A percentile compares a stretch with the other conserved stretches of the same genome.
phyloP scores from a whole-genome alignment of 2,329 filamentous ascomycete species.

The Sarocladium brachiariae region DNA sequence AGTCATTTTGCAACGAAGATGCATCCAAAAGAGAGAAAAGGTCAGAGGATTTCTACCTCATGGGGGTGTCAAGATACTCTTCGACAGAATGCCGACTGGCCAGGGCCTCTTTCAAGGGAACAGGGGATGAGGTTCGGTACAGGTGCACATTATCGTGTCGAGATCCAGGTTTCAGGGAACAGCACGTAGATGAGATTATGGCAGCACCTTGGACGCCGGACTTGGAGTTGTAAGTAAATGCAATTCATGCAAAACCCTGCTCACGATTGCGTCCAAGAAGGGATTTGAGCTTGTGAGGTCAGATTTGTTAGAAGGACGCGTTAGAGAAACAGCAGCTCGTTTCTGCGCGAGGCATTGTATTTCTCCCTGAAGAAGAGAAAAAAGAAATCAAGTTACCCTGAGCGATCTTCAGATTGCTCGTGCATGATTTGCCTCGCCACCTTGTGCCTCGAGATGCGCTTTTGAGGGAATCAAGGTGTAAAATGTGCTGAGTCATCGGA shows the following conservation, averaged over 20 bases:
- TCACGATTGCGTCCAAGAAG: too few species aligned
- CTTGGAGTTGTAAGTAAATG: not conserved
- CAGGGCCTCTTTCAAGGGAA: slow-evolving; percentile 3
- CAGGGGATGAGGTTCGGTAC: not conserved
- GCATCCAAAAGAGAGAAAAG: not conserved
- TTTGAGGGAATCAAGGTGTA: too few species aligned
- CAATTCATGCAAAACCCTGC: not conserved
- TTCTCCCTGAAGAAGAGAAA: too few species aligned
- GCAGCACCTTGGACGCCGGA: not conserved
- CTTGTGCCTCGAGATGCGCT: too few species aligned
- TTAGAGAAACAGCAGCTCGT: too few species aligned
- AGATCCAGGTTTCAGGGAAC: not conserved
- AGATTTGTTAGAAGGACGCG: too few species aligned
- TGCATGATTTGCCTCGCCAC: too few species aligned
- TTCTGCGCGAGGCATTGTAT: too few species aligned
- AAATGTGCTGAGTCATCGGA: not conserved
- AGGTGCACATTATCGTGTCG: not conserved
- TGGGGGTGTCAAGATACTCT: slow-evolving; percentile 1
- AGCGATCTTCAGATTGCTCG: too few species aligned
- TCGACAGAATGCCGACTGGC: slow-evolving; percentile 2
- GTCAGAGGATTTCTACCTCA: not conserved
- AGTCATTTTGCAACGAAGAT: not conserved
- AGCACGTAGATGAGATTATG: not conserved
- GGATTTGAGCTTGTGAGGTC: too few species aligned
- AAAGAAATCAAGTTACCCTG: too few species aligned